phyloP scores from a whole-genome alignment of 2,329 filamentous ascomycete genomes.

The Camptophora hylomeconis region DNA sequence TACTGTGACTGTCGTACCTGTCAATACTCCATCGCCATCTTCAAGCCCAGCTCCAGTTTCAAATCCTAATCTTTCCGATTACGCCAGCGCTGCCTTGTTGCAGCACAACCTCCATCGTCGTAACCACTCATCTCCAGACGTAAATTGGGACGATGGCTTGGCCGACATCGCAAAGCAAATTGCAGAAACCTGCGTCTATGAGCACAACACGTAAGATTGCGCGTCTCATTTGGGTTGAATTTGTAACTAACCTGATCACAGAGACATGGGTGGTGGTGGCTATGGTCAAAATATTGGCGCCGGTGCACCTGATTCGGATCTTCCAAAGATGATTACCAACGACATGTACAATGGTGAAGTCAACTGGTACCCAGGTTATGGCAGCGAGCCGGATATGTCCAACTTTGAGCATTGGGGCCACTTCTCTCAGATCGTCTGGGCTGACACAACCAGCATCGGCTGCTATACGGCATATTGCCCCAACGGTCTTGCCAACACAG shows the following conservation, averaged over 20 bases:
- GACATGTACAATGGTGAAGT: constrained; percentile 84
- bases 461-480: constrained; percentile 42
- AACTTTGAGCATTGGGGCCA: constrained; percentile 59
- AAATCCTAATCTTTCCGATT: constrained; percentile 22
- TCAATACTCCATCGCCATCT: not conserved
- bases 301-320: constrained; percentile 41
- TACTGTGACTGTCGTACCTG: constrained; percentile 1
- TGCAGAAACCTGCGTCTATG: constrained; percentile 56
- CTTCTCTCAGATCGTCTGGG: constrained; percentile 66
- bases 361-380: constrained; percentile 41
- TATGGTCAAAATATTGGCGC: constrained; percentile 93
- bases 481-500: constrained; percentile 27
- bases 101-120: constrained; percentile 78
- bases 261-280: constrained; percentile 44
- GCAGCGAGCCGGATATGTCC: constrained; percentile 50
- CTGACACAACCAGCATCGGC: constrained; percentile 46
- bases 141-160: constrained; percentile 55
- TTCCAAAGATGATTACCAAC: constrained; percentile 59
- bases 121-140: constrained; percentile 58
- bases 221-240: constrained; percentile 1
- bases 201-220: constrained; percentile 66
- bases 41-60: no score
- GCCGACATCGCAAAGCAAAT: constrained; percentile 50
- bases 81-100: constrained; percentile 34
- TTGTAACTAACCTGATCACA: constrained; percentile 29